Conservation (phyloP, 169 alveolate species). For the Cystoisospora suis region DNA sequence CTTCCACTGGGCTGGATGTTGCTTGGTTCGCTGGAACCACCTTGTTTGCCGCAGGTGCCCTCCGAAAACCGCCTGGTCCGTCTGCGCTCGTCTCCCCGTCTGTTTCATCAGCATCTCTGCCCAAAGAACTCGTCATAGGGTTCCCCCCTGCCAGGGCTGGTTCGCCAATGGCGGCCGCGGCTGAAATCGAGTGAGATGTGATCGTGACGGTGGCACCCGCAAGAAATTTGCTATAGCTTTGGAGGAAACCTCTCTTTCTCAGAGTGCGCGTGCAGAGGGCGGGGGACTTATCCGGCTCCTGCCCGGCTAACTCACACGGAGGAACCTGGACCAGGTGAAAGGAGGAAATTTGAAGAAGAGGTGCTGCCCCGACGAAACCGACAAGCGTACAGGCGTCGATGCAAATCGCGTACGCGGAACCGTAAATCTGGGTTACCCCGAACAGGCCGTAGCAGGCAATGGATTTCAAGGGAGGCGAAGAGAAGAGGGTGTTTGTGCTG, state of each 20-base stretch:
- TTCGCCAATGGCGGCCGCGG: not conserved
- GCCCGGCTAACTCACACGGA: not conserved
- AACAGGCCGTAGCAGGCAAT: slow-evolving; percentile 36
- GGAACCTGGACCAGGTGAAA: slow-evolving; percentile 30
- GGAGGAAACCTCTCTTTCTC: slow-evolving; percentile 2
- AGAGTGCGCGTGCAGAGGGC: not conserved
- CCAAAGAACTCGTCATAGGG: too few species aligned
- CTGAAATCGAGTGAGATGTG: not conserved
- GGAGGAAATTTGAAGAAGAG: not conserved
- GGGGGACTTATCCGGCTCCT: not conserved
- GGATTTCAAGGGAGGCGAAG: too few species aligned
- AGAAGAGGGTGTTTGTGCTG: too few species aligned
- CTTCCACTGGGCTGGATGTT: not conserved
- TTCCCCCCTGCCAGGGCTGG: not conserved
- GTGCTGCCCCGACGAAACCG: slow-evolving; percentile 21
- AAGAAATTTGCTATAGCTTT: not conserved
- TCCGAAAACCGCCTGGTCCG: not conserved
- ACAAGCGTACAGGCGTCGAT: not conserved
- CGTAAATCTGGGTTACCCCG: slow-evolving; percentile 17
- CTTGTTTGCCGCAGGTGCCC: too few species aligned
- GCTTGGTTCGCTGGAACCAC: too few species aligned
- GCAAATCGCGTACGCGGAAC: slow-evolving; percentile 2
- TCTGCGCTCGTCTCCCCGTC: not conserved
- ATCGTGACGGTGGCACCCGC: slow-evolving; percentile 29
- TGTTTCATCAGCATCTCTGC: not conserved